Evolutionary conservation across 257 asterid species (phyloP), one percentile per base, ranked within the genome.

Genomic region (Ophiorrhiza pumila): DNA sequence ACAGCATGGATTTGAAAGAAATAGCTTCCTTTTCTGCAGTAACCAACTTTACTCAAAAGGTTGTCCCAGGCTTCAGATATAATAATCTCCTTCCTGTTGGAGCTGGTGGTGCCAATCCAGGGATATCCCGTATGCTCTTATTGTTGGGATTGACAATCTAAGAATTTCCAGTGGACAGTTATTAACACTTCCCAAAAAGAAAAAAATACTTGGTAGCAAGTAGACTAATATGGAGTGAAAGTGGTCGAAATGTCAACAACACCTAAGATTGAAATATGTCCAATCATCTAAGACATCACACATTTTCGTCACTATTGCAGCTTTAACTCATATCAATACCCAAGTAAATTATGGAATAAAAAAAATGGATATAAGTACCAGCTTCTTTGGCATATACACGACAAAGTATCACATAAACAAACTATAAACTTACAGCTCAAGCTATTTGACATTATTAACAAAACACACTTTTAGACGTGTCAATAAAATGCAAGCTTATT

Each of bases 101-200:
- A 65, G 98, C 98, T 13, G 99, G 99, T 57, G 99, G 99, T 32
- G 98, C 99, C 73, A 94, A 78, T 75, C 99, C 99, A 8, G 99
- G 99, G 70, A 94, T 88, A 70, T 91, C 97, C 79, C 97, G 80
- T 77, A 91, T 88, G 83, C 79, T 81, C 83, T 82, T 88, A 85
- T 91, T 94, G 88, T 81, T 82, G 45, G 99, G 98, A 80, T 94
- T 80, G 84, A 91, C 98, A 49, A 93, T 78, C 97, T 93, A 66
- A 22, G 64, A 35, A 20, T 55, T 55, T 14, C 20, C 25, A n/a
- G 56, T 11, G 45, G 29, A 17, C 71, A 37, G 67, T 22, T 46
- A 64, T 49, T 32, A 31, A 68, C 27, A 60, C 17, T 60, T 32
- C 43, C 65, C 7, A 1, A 32, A 60, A 32, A n/a, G n/a, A n/a